Base-by-base conservation (phyloP, 2,329 filamentous ascomycete species). In the Tolypocladium tropicale region DNA sequence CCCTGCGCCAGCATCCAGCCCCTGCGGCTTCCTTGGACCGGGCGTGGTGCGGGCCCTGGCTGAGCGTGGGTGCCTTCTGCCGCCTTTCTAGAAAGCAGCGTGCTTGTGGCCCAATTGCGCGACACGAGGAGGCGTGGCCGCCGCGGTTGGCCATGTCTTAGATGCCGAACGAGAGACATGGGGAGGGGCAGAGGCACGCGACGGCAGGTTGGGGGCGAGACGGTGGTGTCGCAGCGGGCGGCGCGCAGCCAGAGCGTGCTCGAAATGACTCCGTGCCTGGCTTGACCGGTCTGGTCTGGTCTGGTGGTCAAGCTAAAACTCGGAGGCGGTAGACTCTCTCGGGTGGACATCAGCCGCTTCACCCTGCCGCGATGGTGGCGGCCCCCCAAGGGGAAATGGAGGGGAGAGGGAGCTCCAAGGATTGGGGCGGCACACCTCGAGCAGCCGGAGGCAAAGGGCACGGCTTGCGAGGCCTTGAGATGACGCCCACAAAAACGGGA, bases 71-170 rank as follows among this genome's bases (percentile, higher is more conserved):
- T n/a, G 43, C 57, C 64, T 68, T 68, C 66, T 68, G 61, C 64
- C 66, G 65, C 58, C 55, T 58, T 68, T 68, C 66, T 67, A 67
- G 66, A 68, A 67, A 57, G 33, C 28, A n/a, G 18, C 21, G 33
- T 16, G 4, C 16, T 14, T 7, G 25, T 4, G 23, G 43, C 30
- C 16, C 11, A 18, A 16, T 25, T 37, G 33, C 50, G 4, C 25
- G 50, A 30, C 33, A 53, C 7, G 39, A 43, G 18, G 52, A 16
- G 33, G 23, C 41, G 36, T 7, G 36, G 28, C 23, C 16, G 37
- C 28, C 52, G 36, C 28, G n/a, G 37, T 32, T 32, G 21, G n/a
- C n/a, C 21, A 43, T 51, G 41, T 46, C 21, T 53, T 33, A 16
- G 16, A 32, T 33, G 18, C 28, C 28, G 28, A 50, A 21, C 28